Percentiles rank a stretch among this genome's conserved stretches.
phyloP scores from a whole-genome alignment of 2,329 filamentous ascomycete genomes.

The Penicillium sp. region DNA sequence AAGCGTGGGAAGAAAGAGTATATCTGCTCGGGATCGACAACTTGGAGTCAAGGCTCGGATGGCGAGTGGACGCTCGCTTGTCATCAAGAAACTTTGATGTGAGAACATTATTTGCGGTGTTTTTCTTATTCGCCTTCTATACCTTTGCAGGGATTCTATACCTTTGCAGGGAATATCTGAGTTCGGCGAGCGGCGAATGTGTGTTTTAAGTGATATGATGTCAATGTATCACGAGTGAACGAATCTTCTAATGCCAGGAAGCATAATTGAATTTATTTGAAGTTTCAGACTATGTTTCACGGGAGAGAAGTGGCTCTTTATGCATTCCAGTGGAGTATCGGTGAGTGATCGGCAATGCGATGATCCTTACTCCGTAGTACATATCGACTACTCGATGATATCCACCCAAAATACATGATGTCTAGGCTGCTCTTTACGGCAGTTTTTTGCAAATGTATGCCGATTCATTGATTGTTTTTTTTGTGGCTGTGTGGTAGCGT shows the following conservation, averaged over 20 bases:
- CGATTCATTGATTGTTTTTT: background rate
- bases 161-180: background rate
- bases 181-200: background rate
- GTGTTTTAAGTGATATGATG: slow-evolving; percentile 7
- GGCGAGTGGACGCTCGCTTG: slow-evolving; percentile 38
- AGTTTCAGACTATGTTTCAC: background rate
- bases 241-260: slow-evolving; percentile 2
- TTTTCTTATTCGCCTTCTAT: background rate
- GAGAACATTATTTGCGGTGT: background rate
- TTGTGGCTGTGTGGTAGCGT: background rate
- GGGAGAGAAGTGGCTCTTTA: background rate
- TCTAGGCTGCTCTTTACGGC: background rate
- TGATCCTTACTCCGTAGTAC: background rate
- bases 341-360: background rate
- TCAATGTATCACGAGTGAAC: slow-evolving; percentile 8
- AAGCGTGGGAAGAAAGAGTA: slow-evolving; percentile 27
- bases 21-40: slow-evolving; percentile 32
- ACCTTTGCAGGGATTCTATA: background rate
- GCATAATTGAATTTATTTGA: background rate
- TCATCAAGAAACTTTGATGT: slow-evolving; percentile 37
- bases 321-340: background rate
- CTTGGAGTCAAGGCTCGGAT: slow-evolving; percentile 40
- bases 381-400: background rate
- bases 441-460: background rate
- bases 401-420: background rate